Conservation (phyloP, 306 rosid genomes). For the Styphnolobium japonicum region DNA sequence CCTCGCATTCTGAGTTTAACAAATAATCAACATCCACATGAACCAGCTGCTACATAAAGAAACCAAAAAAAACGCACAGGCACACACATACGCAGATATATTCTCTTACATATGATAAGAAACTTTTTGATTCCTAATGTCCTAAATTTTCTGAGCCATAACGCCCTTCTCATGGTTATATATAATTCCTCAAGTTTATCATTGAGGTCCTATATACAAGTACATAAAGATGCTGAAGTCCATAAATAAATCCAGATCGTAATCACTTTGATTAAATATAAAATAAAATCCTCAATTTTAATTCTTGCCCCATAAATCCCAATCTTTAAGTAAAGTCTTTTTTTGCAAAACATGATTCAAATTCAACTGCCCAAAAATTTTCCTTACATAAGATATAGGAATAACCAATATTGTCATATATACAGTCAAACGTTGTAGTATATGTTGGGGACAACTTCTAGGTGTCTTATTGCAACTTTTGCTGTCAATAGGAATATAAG, state of each 20-base stretch:
- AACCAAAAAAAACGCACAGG: neutral
- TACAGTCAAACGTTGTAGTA: neutral
- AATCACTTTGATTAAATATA: neutral
- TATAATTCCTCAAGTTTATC: neutral
- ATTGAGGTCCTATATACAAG: neutral
- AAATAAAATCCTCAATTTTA: neutral
- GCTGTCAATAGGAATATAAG: neutral
- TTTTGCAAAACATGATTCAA: neutral
- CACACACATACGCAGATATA: neutral
- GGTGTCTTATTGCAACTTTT: neutral
- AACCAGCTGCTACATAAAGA: neutral
- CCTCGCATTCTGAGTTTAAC: neutral
- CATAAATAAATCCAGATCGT: neutral
- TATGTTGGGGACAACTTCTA: neutral
- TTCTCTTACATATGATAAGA: neutral
- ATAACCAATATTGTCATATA: neutral
- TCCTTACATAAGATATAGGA: neutral
- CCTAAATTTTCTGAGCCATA: neutral
- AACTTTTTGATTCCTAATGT: neutral
- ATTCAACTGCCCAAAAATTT: neutral
- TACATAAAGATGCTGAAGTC: neutral
- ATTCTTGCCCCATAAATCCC: neutral
- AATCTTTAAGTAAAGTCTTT: neutral
- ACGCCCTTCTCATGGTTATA: neutral
- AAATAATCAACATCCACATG: neutral